These are phyloP conservation scores for Sporothrix brasiliensis DNA, from an alignment of 2,329 filamentous ascomycete species.

Conservation along the genomic window DNA sequence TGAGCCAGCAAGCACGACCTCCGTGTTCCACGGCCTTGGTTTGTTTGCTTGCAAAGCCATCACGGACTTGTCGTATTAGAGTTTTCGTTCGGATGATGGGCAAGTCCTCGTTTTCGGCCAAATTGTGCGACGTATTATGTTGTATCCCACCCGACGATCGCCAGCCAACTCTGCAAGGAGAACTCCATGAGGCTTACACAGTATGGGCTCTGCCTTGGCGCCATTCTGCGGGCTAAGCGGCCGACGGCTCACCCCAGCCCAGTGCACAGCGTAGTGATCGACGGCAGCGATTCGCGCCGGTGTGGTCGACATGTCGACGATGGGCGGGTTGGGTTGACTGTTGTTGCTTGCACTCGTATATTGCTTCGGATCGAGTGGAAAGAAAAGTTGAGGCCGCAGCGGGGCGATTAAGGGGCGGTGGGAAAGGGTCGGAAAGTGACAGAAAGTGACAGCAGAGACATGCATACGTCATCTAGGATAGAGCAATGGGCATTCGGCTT, in stretches of 20 bases:
- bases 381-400: not conserved
- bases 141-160: not conserved
- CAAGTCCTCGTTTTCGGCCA: not conserved
- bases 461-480: constrained; percentile 19
- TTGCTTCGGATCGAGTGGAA: not conserved
- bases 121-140: not conserved
- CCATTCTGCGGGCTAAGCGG: not conserved
- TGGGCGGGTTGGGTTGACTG: not conserved
- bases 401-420: not conserved
- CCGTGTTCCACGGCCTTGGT: not conserved
- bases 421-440: not conserved
- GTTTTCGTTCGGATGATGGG: not conserved
- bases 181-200: too few relatives aligned
- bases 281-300: not conserved
- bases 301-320: not conserved
- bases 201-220: not conserved
- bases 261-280: not conserved
- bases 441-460: not conserved
- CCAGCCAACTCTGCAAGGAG: not conserved
- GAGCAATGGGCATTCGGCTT: not conserved
- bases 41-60: not conserved
- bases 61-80: not conserved
- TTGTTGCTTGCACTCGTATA: constrained; percentile 9
- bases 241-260: not conserved
- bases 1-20: not conserved